Percentiles rank a stretch among this genome's conserved stretches.
Evolutionary conservation across 352 stramenopile genomes (phyloP).

Genomic region (Discostella stelligera): DNA sequence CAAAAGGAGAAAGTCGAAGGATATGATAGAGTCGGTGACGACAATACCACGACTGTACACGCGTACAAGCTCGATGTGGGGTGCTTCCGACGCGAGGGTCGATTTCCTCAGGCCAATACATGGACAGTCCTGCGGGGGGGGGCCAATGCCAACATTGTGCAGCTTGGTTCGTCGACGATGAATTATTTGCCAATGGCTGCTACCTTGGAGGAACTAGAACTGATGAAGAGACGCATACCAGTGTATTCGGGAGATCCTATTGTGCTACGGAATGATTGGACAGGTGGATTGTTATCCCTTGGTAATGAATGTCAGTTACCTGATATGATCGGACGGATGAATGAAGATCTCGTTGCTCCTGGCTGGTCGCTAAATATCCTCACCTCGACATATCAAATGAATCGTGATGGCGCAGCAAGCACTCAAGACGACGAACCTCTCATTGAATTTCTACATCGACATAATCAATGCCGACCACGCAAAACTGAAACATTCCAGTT

Average conservation of each 20-base stretch:
- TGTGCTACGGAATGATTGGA: slow-evolving; percentile 64
- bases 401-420: slow-evolving; percentile 11
- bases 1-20: slow-evolving; percentile 31
- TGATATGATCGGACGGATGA: background rate
- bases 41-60: background rate
- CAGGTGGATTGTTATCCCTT: slow-evolving; percentile 65
- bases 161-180: slow-evolving; percentile 18
- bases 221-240: slow-evolving; percentile 14
- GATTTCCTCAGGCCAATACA: slow-evolving; percentile 31
- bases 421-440: slow-evolving; percentile 40
- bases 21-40: background rate
- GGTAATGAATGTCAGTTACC: slow-evolving; percentile 19
- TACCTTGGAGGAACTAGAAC: background rate
- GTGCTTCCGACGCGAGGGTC: slow-evolving; percentile 39
- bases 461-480: slow-evolving; percentile 51
- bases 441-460: slow-evolving; percentile 51
- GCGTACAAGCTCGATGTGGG: slow-evolving; percentile 31
- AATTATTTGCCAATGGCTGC: background rate
- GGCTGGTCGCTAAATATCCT: slow-evolving; percentile 51
- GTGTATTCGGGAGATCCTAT: slow-evolving; percentile 65
- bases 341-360: background rate
- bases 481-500: slow-evolving; percentile 65
- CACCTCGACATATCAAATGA: slow-evolving; percentile 61
- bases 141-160: slow-evolving; percentile 27
- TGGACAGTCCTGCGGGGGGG: slow-evolving; percentile 42